Percentiles rank a stretch among this genome's conserved stretches.
phyloP scores from a whole-genome alignment of 768 basidiomycete genomes.

The Leucogyrophana mollusca region DNA sequence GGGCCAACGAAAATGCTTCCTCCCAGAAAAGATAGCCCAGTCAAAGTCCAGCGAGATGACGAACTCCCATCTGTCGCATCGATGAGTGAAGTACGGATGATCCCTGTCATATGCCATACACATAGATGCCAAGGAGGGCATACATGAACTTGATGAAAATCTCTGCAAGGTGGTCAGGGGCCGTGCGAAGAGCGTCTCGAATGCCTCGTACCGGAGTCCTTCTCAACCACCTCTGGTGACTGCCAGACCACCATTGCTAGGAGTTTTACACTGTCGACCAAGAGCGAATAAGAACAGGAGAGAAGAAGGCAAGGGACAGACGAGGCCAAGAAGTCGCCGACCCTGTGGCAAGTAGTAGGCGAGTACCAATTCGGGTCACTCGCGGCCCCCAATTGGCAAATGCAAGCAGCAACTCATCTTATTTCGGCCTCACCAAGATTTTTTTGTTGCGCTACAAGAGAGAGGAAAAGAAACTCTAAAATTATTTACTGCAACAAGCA shows the following conservation, averaged over 20 bases:
- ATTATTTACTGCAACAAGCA: too few relatives aligned
- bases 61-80: constrained; percentile 34
- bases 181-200: neutral
- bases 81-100: neutral
- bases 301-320: too few relatives aligned
- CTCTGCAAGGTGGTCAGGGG: constrained; percentile 15
- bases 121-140: constrained; percentile 34
- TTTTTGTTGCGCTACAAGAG: too few relatives aligned
- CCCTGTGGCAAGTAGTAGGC: too few relatives aligned
- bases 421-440: too few relatives aligned
- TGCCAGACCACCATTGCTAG: constrained; percentile 38
- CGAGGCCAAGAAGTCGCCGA: too few relatives aligned
- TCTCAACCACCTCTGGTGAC: constrained; percentile 27
- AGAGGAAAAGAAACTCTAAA: too few relatives aligned
- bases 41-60: constrained; percentile 33
- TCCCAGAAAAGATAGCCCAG: constrained; percentile 29
- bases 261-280: too few relatives aligned
- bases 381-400: too few relatives aligned
- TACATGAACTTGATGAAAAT: constrained; percentile 36
- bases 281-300: too few relatives aligned
- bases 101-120: constrained; percentile 20
- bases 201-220: constrained; percentile 24
- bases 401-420: too few relatives aligned
- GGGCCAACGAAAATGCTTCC: constrained; percentile 35
- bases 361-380: too few relatives aligned